Evolutionary conservation across 768 basidiomycete genomes (phyloP).

Genomic region (Termitomyces sp.): DNA sequence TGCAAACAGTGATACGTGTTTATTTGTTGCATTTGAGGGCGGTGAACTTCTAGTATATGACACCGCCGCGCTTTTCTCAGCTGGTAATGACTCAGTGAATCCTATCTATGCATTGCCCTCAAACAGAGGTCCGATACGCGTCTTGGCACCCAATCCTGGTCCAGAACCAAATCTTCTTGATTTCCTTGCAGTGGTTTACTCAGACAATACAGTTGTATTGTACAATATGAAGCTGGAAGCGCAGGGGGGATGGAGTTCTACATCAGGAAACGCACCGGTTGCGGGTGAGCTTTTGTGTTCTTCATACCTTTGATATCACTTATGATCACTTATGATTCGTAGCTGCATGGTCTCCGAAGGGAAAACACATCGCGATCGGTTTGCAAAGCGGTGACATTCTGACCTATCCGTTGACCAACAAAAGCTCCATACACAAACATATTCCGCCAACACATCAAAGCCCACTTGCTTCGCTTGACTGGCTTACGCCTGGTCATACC

Average conservation of each 20-base stretch:
- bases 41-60: constrained; percentile 62
- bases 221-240: constrained; percentile 49
- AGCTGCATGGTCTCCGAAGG: constrained; percentile 87
- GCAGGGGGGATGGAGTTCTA: constrained; percentile 53
- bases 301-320: background rate
- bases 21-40: constrained; percentile 53
- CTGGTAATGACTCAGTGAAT: constrained; percentile 32
- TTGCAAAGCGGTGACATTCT: constrained; percentile 65
- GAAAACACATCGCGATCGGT: constrained; percentile 78
- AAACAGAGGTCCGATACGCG: constrained; percentile 38
- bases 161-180: constrained; percentile 43
- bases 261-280: constrained; percentile 44
- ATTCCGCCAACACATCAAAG: constrained; percentile 51
- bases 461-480: constrained; percentile 49
- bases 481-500: constrained; percentile 63
- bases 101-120: constrained; percentile 47
- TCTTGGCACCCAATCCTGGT: constrained; percentile 63
- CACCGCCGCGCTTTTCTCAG: constrained; percentile 42
- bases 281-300: constrained; percentile 41
- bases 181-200: constrained; percentile 50
- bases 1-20: constrained; percentile 50
- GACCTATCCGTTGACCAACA: constrained; percentile 55
- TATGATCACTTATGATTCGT: background rate
- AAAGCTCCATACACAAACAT: constrained; percentile 48
- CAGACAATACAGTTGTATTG: constrained; percentile 48